Evolutionary conservation across 179 eudicot genomes (phyloP).

Genomic region (Gypsophila paniculata): DNA sequence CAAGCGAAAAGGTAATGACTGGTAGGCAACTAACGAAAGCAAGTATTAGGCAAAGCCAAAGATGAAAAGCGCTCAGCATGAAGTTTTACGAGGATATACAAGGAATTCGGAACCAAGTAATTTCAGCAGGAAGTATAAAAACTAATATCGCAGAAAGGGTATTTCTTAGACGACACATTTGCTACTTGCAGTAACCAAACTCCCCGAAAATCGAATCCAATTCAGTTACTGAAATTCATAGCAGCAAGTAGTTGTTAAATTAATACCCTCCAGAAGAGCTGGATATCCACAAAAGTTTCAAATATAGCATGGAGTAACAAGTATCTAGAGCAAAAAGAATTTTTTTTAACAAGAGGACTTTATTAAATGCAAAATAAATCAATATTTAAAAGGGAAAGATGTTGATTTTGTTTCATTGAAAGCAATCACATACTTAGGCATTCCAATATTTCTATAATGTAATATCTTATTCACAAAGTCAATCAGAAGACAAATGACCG

Average conservation of each 20-base stretch:
- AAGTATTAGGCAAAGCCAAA: not conserved
- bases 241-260: not conserved
- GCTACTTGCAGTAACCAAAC: not conserved
- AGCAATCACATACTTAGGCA: not conserved
- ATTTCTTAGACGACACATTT: not conserved
- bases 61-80: not conserved
- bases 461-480: slow-evolving; percentile 1
- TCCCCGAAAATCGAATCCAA: not conserved
- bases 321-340: not conserved
- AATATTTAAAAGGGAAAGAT: not conserved
- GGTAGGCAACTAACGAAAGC: slow-evolving; percentile 1
- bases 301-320: not conserved
- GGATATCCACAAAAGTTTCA: not conserved
- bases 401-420: no score
- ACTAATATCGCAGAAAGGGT: not conserved
- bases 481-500: not conserved
- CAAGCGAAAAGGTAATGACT: not conserved
- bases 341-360: not conserved
- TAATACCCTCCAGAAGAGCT: not conserved
- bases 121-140: not conserved
- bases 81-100: not conserved
- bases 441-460: not conserved
- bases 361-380: not conserved
- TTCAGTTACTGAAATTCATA: not conserved
- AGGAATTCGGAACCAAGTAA: not conserved